Evolutionary conservation across 441 rosid genomes (phyloP), one percentile per base, ranked within the genome.

Genomic region (Populus hybrid): DNA sequence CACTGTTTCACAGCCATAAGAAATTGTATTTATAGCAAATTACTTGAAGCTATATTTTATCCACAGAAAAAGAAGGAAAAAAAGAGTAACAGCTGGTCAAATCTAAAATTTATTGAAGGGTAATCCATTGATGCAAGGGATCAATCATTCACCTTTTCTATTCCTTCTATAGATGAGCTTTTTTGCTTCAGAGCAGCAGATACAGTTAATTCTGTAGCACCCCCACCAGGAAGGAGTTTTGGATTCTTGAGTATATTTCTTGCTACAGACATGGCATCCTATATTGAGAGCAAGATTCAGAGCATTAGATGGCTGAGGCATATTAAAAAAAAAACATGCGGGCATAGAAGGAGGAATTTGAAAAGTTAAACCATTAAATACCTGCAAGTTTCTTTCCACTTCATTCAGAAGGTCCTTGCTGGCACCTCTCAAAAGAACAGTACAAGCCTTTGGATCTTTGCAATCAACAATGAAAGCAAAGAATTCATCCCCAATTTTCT

Each of bases 381-480:
- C 98, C 94, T 93, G 98, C 86, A 95, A 85, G 83, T 93, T 95
- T 83, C 98, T 91, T 87, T 95, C 97, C 64, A 95, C 98, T 88
- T 95, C 98, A 70, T 95, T 90, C 74, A 93, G 84, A 30, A 95
- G 94, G 87, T 95, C 99, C 91, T 95, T 95, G 75, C 98, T 95
- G 38, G 98, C 96, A 67, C 98, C 98, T 74, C 98, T 90, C 80
- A 93, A 72, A 73, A 95, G 98, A 50, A 95, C 89, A 0, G 96
- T 91, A 79, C 98, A 95, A 32, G 98, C 98, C 77, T 93, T 91
- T 3, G 98, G 98, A 57, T 95, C 98, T 83, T 91, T 86, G 89
- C 98, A 95, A 78, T 93, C 95, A 77, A 92, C 91, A 83, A 95
- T 84, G 65, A 90, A 95, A 40, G 96, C 84, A 83, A 95, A 95